Evolutionary conservation across 495 filamentous ascomycete genomes (phyloP).

Genomic region (Lepidopterella palustris): DNA sequence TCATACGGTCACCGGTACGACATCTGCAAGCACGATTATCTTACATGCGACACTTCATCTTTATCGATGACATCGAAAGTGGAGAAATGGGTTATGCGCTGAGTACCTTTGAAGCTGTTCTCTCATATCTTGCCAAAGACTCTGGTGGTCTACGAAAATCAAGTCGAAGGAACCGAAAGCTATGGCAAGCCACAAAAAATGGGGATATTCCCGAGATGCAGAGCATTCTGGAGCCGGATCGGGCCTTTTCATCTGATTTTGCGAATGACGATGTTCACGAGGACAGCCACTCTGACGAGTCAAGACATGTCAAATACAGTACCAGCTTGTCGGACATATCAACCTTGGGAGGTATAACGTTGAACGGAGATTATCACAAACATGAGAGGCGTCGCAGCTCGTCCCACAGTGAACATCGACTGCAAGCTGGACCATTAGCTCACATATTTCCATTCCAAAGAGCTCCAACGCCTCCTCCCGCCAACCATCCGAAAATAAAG

Average conservation of each 20-base stretch:
- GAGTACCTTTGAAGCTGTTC: conserved; percentile 91
- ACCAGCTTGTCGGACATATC: conserved; percentile 12
- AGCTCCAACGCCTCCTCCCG: conserved; percentile 39
- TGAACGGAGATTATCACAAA: conserved; percentile 15
- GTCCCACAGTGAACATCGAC: neutral
- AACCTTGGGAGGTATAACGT: conserved; percentile 10
- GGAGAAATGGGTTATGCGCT: conserved; percentile 96
- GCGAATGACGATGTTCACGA: conserved; percentile 8
- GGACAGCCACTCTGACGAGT: neutral
- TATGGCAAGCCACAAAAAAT: conserved; percentile 79
- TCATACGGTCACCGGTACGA: conserved; percentile 84
- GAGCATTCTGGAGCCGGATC: conserved; percentile 65
- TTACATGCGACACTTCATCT: conserved; percentile 95
- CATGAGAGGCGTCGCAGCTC: conserved; percentile 1
- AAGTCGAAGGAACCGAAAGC: conserved; percentile 73
- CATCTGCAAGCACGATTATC: conserved; percentile 79
- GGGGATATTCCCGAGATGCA: conserved; percentile 71
- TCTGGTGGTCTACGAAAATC: conserved; percentile 74
- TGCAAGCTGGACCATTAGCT: conserved; percentile 48
- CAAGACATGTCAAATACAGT: conserved; percentile 18
- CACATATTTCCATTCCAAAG: conserved; percentile 88
- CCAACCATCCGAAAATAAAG: conserved; percentile 40
- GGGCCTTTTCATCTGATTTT: conserved; percentile 4
- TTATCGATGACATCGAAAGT: conserved; percentile 93
- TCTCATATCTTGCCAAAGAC: conserved; percentile 82